Base-by-base conservation (phyloP, 164 flowering plant genomes). In the Dillenia turbinata region DNA sequence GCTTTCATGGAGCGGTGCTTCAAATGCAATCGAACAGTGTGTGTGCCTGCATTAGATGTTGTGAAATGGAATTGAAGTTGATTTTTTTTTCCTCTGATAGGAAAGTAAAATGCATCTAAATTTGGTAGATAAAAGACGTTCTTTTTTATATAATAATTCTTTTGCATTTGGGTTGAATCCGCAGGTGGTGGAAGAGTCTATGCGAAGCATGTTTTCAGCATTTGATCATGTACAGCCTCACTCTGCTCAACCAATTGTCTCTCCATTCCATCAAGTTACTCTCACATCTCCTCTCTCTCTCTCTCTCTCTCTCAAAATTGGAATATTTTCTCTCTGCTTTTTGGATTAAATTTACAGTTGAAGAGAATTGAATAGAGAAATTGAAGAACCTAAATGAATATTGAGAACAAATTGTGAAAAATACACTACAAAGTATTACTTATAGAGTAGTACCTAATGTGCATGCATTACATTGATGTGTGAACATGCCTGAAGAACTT, bases 161-260 rank as follows among this genome's bases (percentile, higher is more conserved):
- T 44, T 44, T 55, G 33, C 2, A 26, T 26, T 26, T 26, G 33
- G 33, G 33, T 26, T 26, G 33, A 26, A 24, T 19, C 10, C 9
- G 64, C 81, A 79, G 83, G 87, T 72, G 56, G 69, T 79, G 53
- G 79, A 73, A 53, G 54, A 60, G 65, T 71, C 74, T 44, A 64
- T 83, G 78, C 66, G 77, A 47, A 75, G 63, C 57, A 67, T 87
- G 71, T 87, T 83, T 68, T 84, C 92, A 45, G 55, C 81, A 17
- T 86, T 79, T 71, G 92, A 83, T 54, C 83, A 81, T 14, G 67
- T 84, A 66, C 88, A 83, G 69, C 14, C 69, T 46, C 91, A 77
- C 54, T 59, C 83, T 2, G 33, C 81, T 53, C 78, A 84, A 49
- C 83, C 86, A 0, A 9, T 70, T 9, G 75, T 70, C 5, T 74